These are phyloP conservation scores for Magnolia officinalis DNA, from an alignment of 164 flowering plant species.

Conservation along the genomic window DNA sequence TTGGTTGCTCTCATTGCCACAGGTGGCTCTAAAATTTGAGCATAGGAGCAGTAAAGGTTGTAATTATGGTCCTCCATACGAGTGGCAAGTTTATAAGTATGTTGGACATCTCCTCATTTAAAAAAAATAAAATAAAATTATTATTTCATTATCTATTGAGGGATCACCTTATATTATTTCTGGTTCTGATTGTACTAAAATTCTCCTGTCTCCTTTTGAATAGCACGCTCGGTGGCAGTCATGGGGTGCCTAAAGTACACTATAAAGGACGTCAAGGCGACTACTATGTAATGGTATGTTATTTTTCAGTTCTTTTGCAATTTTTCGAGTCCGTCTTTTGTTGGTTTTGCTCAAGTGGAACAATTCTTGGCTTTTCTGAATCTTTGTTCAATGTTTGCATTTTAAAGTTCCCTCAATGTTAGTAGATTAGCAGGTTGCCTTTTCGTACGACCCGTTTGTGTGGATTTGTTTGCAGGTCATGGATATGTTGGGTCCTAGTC, in stretches of 20 bases:
- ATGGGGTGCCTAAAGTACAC: slow-evolving; percentile 87
- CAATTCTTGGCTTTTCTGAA: background rate
- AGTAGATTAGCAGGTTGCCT: background rate
- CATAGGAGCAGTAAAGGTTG: slow-evolving; percentile 92
- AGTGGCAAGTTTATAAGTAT: slow-evolving; percentile 95
- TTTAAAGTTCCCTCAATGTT: background rate
- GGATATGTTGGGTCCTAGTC: slow-evolving; percentile 93
- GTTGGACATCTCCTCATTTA: slow-evolving; percentile 6
- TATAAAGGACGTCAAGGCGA: slow-evolving; percentile 90
- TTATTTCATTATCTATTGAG: background rate
- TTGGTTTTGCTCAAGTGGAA: background rate
- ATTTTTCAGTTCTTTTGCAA: background rate
- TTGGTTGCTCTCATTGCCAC: slow-evolving; percentile 6
- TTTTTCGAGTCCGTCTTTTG: background rate
- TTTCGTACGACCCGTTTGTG: background rate
- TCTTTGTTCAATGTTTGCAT: background rate
- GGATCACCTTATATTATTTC: background rate
- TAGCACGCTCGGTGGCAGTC: slow-evolving; percentile 79
- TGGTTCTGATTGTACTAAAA: background rate
- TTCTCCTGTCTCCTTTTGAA: background rate
- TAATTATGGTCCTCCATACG: slow-evolving; percentile 87
- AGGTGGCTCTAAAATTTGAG: slow-evolving; percentile 93
- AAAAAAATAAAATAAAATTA: too few species aligned
- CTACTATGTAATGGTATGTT: slow-evolving; percentile 77
- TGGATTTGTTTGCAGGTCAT: slow-evolving; percentile 54